Evolutionary conservation across 345 rosid genomes (phyloP).

Genomic region (Melastoma malabathricum): DNA sequence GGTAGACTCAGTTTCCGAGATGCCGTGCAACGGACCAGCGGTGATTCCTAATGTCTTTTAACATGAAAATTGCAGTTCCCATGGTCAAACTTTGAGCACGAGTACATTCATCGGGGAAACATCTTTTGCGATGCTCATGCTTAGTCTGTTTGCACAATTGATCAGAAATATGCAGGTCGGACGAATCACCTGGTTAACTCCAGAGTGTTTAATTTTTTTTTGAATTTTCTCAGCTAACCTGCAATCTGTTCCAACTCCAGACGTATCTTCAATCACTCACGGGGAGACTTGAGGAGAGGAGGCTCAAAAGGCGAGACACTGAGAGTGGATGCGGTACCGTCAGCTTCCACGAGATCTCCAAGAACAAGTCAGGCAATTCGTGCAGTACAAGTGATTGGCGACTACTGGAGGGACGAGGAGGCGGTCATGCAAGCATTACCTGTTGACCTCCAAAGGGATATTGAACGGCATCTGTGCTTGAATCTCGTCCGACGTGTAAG

Average conservation of each 20-base stretch:
- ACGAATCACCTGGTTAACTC: background rate
- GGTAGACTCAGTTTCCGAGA: constrained; percentile 22
- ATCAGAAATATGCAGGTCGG: constrained; percentile 49
- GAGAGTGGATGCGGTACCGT: constrained; percentile 55
- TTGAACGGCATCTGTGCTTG: constrained; percentile 44
- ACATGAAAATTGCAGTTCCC: constrained; percentile 21
- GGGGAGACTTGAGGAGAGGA: constrained; percentile 45
- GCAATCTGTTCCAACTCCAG: constrained; percentile 5
- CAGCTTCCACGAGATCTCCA: constrained; percentile 33
- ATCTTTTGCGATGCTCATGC: constrained; percentile 29
- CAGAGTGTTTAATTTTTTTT: background rate
- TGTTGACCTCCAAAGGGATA: constrained; percentile 32
- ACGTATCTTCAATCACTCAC: constrained; percentile 49
- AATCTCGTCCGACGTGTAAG: constrained; percentile 40
- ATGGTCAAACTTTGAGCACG: constrained; percentile 25
- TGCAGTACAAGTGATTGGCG: constrained; percentile 45
- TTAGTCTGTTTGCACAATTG: constrained; percentile 39
- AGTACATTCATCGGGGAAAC: constrained; percentile 41
- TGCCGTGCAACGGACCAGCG: background rate
- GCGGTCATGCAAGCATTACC: constrained; percentile 30
- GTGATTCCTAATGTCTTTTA: background rate
- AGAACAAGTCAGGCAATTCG: constrained; percentile 29
- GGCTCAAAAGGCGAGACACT: constrained; percentile 40
- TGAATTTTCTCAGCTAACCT: background rate
- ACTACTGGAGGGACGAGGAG: constrained; percentile 42